A percentile compares a stretch with the other conserved stretches of the same genome.
Evolutionary conservation across 2,329 filamentous ascomycete genomes (phyloP).

Genomic region (Ophiobolus disseminans): DNA sequence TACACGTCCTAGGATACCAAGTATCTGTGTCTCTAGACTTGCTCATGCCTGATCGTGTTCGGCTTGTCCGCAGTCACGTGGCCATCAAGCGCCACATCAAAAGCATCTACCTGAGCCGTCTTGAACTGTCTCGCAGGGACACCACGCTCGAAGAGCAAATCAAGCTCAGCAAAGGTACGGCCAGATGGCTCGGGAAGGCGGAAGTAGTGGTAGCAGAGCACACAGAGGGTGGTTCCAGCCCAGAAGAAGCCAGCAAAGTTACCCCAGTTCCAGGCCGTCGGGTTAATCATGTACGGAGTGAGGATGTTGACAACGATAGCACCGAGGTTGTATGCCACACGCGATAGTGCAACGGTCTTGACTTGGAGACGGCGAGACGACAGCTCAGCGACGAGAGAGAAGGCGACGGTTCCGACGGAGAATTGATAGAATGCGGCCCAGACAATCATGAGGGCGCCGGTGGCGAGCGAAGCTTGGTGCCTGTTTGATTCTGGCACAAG

Average conservation of each 20-base stretch:
- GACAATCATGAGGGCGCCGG: slow-evolving; percentile 36
- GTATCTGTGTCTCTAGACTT: not conserved
- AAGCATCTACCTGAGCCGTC: not conserved
- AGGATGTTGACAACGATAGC: not conserved
- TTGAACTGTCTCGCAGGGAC: slow-evolving; percentile 32
- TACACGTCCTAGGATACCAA: too few relatives aligned
- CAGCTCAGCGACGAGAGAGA: not conserved
- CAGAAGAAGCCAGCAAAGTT: not conserved
- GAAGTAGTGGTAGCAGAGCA: not conserved
- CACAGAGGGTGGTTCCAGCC: not conserved
- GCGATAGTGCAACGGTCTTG: not conserved
- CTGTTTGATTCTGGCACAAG: slow-evolving; percentile 63
- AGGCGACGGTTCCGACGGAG: not conserved
- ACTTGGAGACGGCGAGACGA: not conserved
- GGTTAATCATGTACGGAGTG: not conserved
- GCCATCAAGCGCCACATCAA: not conserved
- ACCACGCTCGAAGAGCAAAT: slow-evolving; percentile 33
- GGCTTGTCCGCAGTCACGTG: not conserved
- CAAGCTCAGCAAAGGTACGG: not conserved
- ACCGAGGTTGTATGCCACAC: not conserved
- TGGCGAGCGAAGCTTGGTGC: not conserved
- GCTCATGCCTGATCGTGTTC: not conserved
- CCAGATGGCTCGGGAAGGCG: not conserved
- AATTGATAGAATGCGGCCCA: not conserved
- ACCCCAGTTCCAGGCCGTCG: not conserved